Conservation (phyloP, 2,329 filamentous ascomycete genomes). For the Penicillium verrucosum region DNA sequence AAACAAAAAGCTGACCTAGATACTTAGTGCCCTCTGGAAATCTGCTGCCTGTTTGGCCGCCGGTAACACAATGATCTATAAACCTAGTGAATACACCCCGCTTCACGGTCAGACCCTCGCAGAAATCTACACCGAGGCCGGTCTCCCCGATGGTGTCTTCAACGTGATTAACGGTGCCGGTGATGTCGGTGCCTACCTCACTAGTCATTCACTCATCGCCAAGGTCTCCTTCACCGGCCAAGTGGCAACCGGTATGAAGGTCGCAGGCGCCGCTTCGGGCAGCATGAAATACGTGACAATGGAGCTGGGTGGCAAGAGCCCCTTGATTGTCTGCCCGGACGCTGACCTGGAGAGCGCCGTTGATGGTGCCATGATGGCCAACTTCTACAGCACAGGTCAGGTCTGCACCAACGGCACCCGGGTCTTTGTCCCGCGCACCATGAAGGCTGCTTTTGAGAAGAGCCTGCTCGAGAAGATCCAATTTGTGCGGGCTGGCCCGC, state of each 20-base stretch:
- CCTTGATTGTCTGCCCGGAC: constrained; percentile 75
- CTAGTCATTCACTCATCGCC: constrained; percentile 67
- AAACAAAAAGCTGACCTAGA: constrained; percentile 1
- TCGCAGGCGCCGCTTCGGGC: constrained; percentile 69
- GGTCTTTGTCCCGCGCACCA: constrained; percentile 69
- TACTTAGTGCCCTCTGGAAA: constrained; percentile 70
- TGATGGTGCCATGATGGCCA: constrained; percentile 87
- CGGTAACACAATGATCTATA: constrained; percentile 88
- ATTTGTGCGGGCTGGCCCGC: constrained; percentile 67
- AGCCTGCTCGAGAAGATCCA: constrained; percentile 66
- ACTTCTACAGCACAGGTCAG: constrained; percentile 87
- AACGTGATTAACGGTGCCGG: constrained; percentile 81
- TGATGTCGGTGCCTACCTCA: constrained; percentile 71
- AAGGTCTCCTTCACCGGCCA: constrained; percentile 92
- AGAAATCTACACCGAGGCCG: constrained; percentile 72
- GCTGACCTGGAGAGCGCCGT: constrained; percentile 76
- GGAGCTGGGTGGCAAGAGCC: constrained; percentile 86
- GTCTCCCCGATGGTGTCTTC: constrained; percentile 77
- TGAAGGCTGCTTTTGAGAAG: constrained; percentile 67
- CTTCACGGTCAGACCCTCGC: constrained; percentile 76
- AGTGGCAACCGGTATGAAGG: constrained; percentile 77
- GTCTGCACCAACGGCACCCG: constrained; percentile 91
- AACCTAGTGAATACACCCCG: constrained; percentile 82
- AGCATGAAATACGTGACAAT: constrained; percentile 89
- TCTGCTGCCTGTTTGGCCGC: constrained; percentile 80